Base-by-base conservation (phyloP, 73 alveolate species). In the Paraurostyla sp. region DNA sequence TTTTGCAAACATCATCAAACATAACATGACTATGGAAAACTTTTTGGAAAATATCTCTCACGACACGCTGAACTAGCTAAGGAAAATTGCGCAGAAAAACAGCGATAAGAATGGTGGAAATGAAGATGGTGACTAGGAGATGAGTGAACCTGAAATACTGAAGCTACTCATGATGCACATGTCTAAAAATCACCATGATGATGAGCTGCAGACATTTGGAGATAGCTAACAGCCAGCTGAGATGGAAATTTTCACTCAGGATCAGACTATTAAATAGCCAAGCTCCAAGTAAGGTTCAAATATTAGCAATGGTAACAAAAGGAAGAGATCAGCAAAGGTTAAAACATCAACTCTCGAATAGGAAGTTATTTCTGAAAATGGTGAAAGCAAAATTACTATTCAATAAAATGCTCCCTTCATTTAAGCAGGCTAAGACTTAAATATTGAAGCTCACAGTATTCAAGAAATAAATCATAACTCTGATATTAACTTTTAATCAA, bases 1-100 rank as follows among this genome's bases (percentile, higher is more conserved):
- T 87, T 94, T 94, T 71, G 95, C 89, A 32, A 92, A 94, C 71
- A 78, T 94, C 30, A 94, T 92, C 45, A 90, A 90, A 52, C 36
- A 59, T 35, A 62, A 90, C 20, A 62, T 90, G 92, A 71, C 92
- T 0, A 46, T 90, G 78, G 95, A 90, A 38, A 43, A 36, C 23
- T 90, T 83, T 87, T 58, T 90, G 2, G 90, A 49, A n/a, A 69
- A 18, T 4, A 38, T 69, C 40, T 69, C 84, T 23, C 58, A 41
- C 18, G 84, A 69, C 4, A 42, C 84, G 9, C 9, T 69, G 3
- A 69, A 69, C 25, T 43, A 69, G 62, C 23, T 69, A 15, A 27
- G 62, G 65, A 7, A 25, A 69, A 69, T 41, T 7, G 84, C 84
- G 49, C 78, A 60, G 23, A 60, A 60, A 60, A 60, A 50, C 23